Conservation (phyloP, 2,329 filamentous ascomycete genomes). For the Aspergillus fijiensis region DNA sequence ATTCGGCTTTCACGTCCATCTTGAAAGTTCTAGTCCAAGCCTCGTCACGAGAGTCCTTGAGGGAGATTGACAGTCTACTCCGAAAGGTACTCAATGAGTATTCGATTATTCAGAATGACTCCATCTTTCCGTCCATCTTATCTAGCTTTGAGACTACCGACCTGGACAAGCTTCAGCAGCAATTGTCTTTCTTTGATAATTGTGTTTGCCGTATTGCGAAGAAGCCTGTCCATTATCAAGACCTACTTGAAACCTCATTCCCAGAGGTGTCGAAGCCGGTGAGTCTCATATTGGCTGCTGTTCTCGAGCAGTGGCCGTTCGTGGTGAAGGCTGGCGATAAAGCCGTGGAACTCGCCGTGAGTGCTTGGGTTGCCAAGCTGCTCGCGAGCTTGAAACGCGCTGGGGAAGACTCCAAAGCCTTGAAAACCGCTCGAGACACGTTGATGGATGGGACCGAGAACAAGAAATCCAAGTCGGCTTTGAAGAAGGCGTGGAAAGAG, state of each 20-base stretch:
- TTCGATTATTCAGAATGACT: conserved; percentile 35
- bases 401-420: conserved; percentile 50
- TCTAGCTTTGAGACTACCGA: conserved; percentile 39
- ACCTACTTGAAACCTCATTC: conserved; percentile 45
- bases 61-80: conserved; percentile 36
- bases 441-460: conserved; percentile 43
- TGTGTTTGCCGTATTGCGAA: conserved; percentile 73
- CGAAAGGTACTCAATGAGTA: conserved; percentile 38
- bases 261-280: conserved; percentile 40
- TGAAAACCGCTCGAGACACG: conserved; percentile 48
- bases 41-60: conserved; percentile 31
- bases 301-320: conserved; percentile 78
- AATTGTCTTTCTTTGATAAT: conserved; percentile 78
- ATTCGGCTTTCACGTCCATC: conserved; percentile 43
- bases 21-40: conserved; percentile 39
- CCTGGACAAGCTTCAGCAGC: conserved; percentile 30
- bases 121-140: conserved; percentile 40
- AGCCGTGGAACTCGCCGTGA: conserved; percentile 49
- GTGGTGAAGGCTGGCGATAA: conserved; percentile 53
- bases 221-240: conserved; percentile 78
- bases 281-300: conserved; percentile 66
- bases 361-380: conserved; percentile 59
- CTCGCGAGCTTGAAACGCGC: conserved; percentile 56
- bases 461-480: conserved; percentile 39
- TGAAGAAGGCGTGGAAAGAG: conserved; percentile 34